Evolutionary conservation across 2,329 filamentous ascomycete genomes (phyloP).

Genomic region (Macrophomina tecta): DNA sequence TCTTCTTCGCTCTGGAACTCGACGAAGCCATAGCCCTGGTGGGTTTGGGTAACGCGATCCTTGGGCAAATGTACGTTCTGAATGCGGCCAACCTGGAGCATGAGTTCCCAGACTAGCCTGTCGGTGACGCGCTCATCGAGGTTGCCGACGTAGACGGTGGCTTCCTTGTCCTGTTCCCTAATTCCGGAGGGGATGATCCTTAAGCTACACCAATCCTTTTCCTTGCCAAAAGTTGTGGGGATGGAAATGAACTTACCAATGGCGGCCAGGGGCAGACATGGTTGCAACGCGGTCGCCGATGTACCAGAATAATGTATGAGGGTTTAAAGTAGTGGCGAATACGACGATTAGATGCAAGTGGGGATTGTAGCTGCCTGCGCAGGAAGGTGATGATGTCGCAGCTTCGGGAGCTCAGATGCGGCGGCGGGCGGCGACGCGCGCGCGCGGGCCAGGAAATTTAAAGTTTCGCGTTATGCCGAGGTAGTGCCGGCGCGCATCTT

Average conservation of each 20-base stretch:
- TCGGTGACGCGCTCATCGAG: conserved; percentile 96
- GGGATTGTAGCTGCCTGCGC: conserved; percentile 1
- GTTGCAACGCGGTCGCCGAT: background rate
- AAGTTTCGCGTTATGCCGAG: background rate
- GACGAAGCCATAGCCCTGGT: conserved; percentile 98
- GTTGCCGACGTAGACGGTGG: conserved; percentile 97
- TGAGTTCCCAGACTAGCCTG: conserved; percentile 92
- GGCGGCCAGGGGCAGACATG: conserved; percentile 25
- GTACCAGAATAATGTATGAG: background rate
- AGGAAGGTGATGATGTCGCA: conserved; percentile 14
- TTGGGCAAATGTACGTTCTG: conserved; percentile 98
- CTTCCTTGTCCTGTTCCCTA: conserved; percentile 89
- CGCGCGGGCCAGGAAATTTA: conserved; percentile 17
- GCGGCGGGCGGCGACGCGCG: conserved; percentile 21
- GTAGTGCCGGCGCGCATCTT: conserved; percentile 24
- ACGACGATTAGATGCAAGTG: background rate
- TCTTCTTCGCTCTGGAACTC: conserved; percentile 96
- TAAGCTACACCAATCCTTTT: background rate
- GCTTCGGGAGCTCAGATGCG: conserved; percentile 18
- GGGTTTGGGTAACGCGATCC: conserved; percentile 94
- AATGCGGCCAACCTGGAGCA: conserved; percentile 96
- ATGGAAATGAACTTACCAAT: conserved; percentile 22
- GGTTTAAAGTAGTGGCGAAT: background rate
- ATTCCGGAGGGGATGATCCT: no score
- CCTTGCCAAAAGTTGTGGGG: background rate